Base-by-base conservation (phyloP, 192 early-diverging fungal species). In the Podila epicladia region DNA sequence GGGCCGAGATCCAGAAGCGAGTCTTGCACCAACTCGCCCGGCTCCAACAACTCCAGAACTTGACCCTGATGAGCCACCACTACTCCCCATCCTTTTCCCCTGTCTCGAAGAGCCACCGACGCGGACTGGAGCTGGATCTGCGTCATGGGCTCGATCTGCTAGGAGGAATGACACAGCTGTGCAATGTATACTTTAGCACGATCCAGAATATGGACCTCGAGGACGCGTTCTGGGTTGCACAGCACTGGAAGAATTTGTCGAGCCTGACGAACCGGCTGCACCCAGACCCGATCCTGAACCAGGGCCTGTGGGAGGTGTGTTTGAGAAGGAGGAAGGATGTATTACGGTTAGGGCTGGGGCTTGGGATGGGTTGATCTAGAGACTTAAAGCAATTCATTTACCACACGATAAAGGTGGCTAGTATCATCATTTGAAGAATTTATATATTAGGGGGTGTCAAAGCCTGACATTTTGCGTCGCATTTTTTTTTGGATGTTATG, bases 51-150 rank as follows among this genome's bases (percentile, higher is more conserved):
- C 53, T 55, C 53, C 20, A 55, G 11, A 55, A 26, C 9, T 12
- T 55, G n/a, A 55, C 53, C 53, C 53, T 55, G n/a, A 55, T 55
- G 53, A 55, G 53, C 24, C 53, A 55, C 22, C n/a, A 55, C 24
- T 55, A 26, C 24, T 26, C 24, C 53, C 53, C 53, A 11, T 26
- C 53, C 24, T 55, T 55, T 7, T 55, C 53, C 0, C 53, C 53
- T 5, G 53, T 26, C 8, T 55, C 53, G 20, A 55, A 55, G 5
- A 55, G n/a, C 22, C 53, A 55, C 11, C 53, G 53, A 9, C 53
- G 53, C 2, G 53, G 53, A 1, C 9, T 55, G 20, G 53, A 55
- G 24, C 22, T 55, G 20, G 53, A 55, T 55, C 53, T 55, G n/a
- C 20, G 53, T 8, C 53, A 55, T 55, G 53, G 53, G 20, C 53